A percentile compares a stretch with the other conserved stretches of the same genome.
Conservation (phyloP, 441 rosid genomes). For the Flueggea neowawraea region DNA sequence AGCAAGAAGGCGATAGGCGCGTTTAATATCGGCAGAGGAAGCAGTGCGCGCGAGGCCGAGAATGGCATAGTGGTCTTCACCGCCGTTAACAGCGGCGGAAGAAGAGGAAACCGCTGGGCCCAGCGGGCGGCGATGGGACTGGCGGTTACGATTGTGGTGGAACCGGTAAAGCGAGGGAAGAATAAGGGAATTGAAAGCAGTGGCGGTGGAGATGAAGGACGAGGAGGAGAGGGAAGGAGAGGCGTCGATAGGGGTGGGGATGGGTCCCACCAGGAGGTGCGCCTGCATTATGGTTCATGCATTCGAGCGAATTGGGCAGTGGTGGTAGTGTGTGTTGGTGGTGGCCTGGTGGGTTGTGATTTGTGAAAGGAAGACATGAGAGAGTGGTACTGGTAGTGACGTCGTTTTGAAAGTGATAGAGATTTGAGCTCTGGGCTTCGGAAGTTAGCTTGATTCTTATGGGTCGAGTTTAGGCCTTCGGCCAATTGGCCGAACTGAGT, state of each 20-base stretch:
- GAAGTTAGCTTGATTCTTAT: too few relatives aligned
- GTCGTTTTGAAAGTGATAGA: too few relatives aligned
- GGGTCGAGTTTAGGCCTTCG: too few relatives aligned
- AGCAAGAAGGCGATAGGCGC: slow-evolving; percentile 86
- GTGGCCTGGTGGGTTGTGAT: too few relatives aligned
- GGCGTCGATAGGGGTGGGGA: slow-evolving; percentile 20
- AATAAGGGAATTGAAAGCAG: slow-evolving; percentile 17
- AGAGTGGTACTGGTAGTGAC: too few relatives aligned
- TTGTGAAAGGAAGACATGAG: too few relatives aligned
- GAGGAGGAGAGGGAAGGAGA: neutral
- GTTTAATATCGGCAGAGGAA: slow-evolving; percentile 61
- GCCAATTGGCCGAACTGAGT: too few relatives aligned
- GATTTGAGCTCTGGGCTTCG: too few relatives aligned
- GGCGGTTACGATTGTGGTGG: slow-evolving; percentile 16
- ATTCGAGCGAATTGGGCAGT: too few relatives aligned
- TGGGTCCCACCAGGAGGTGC: slow-evolving; percentile 66
- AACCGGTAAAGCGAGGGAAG: slow-evolving; percentile 3
- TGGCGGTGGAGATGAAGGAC: slow-evolving; percentile 20
- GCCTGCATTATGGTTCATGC: slow-evolving; percentile 42
- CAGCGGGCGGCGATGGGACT: slow-evolving; percentile 16
- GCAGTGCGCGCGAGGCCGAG: slow-evolving; percentile 56
- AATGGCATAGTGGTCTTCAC: slow-evolving; percentile 58
- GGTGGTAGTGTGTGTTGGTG: too few relatives aligned
- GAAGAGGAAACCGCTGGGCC: slow-evolving; percentile 21
- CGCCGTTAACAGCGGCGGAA: slow-evolving; percentile 34